phyloP scores from a whole-genome alignment of 2,329 filamentous ascomycete genomes.

The Curvularia verruculosa region DNA sequence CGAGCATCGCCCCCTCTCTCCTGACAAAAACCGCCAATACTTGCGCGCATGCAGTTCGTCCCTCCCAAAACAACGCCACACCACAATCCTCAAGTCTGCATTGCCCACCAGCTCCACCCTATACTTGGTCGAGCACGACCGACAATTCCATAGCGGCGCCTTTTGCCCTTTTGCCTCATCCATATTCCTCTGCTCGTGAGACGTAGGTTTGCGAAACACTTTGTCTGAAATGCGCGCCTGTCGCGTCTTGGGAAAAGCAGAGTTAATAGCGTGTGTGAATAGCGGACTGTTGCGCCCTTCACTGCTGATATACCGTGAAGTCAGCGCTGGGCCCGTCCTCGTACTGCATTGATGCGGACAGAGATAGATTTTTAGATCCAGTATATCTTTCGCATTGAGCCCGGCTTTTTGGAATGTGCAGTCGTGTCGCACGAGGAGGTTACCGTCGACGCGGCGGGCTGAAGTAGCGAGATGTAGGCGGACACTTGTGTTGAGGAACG shows the following conservation, averaged over 20 bases:
- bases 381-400: neutral
- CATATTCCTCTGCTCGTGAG: neutral
- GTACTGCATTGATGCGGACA: neutral
- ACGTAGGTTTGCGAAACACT: neutral
- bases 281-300: neutral
- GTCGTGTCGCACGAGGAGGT: neutral
- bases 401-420: neutral
- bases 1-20: neutral
- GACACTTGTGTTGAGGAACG: neutral
- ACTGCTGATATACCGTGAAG: neutral
- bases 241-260: neutral
- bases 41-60: neutral
- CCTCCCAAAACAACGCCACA: neutral
- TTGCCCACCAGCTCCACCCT: neutral
- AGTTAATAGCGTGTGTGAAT: neutral
- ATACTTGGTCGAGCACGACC: neutral
- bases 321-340: neutral
- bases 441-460: neutral
- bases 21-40: neutral
- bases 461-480: neutral
- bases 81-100: neutral
- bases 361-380: neutral
- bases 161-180: neutral
- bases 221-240: neutral
- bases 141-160: neutral